Conservation (phyloP, 2,329 filamentous ascomycete species). For the Pseudogymnoascus sp. region DNA sequence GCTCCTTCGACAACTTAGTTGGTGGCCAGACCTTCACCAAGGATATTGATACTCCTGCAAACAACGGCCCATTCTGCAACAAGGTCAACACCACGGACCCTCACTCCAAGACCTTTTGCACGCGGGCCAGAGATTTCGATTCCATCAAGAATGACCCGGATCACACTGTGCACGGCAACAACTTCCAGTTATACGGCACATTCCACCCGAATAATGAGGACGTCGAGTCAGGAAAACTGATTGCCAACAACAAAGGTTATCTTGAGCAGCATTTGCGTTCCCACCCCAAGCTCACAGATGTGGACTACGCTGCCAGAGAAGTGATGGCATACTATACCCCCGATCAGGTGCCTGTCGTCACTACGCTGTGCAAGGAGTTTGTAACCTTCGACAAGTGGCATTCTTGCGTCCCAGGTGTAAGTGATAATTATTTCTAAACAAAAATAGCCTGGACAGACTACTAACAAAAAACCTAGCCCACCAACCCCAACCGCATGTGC, state of each 20-base stretch:
- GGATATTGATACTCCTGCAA: constrained; percentile 30
- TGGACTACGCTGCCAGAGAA: constrained; percentile 30
- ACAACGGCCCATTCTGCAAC: constrained; percentile 33
- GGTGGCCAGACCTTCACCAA: constrained; percentile 32
- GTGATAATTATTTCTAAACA: constrained; percentile 16
- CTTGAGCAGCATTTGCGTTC: constrained; percentile 33
- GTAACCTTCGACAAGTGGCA: constrained; percentile 38
- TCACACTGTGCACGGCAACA: constrained; percentile 32
- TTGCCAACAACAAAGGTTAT: constrained; percentile 32
- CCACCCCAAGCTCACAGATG: constrained; percentile 27
- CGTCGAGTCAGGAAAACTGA: constrained; percentile 14
- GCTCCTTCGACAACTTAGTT: constrained; percentile 32
- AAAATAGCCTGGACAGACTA: background rate
- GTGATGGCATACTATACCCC: constrained; percentile 36
- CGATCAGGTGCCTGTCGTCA: constrained; percentile 33
- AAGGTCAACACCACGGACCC: constrained; percentile 20
- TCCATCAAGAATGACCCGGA: constrained; percentile 30
- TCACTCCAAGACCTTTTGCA: background rate
- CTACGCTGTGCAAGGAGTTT: constrained; percentile 34
- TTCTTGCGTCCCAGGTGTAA: constrained; percentile 34
- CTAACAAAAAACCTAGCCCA: constrained; percentile 26
- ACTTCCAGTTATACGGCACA: constrained; percentile 27
- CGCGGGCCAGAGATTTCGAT: constrained; percentile 7
- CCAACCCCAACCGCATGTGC: constrained; percentile 33
- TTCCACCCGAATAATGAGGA: constrained; percentile 28